These are phyloP conservation scores for Aspergillus cristatus DNA, from an alignment of 495 filamentous ascomycete species.

Conservation along the genomic window DNA sequence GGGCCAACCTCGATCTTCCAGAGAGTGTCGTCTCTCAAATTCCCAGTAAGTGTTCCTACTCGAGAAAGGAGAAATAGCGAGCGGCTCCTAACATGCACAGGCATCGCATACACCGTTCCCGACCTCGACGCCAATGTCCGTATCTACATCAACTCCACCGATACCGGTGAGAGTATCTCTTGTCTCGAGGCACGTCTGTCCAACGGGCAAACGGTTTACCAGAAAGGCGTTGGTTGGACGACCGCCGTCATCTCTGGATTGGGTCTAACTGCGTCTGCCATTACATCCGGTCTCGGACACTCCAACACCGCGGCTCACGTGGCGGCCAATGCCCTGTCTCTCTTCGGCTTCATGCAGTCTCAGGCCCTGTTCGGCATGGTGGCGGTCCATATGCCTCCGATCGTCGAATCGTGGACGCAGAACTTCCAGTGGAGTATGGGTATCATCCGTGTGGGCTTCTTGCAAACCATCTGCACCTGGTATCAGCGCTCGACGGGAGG, in stretches of 20 bases:
- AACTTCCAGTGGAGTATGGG: constrained; percentile 99
- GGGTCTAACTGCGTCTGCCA: constrained; percentile 72
- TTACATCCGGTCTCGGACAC: constrained; percentile 74
- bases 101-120: constrained; percentile 80
- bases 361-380: constrained; percentile 93
- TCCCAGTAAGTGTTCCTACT: constrained; percentile 44
- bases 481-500: constrained; percentile 93
- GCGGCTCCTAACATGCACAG: constrained; percentile 17
- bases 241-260: constrained; percentile 81
- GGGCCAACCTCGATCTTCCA: constrained; percentile 55
- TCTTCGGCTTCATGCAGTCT: constrained; percentile 93
- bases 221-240: constrained; percentile 79
- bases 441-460: constrained; percentile 79
- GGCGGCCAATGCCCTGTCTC: constrained; percentile 81
- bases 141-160: constrained; percentile 63
- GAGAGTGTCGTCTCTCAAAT: constrained; percentile 50
- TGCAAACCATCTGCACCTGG: constrained; percentile 87
- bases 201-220: constrained; percentile 88
- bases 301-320: constrained; percentile 97
- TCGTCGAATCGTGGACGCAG: constrained; percentile 91
- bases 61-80: neutral
- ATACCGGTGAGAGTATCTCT: constrained; percentile 56
- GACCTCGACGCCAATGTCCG: constrained; percentile 86
- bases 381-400: constrained; percentile 75
- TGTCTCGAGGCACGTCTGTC: constrained; percentile 86